These are phyloP conservation scores for Ceratocystis variospora DNA, from an alignment of 2,329 filamentous ascomycete species.

Conservation along the genomic window DNA sequence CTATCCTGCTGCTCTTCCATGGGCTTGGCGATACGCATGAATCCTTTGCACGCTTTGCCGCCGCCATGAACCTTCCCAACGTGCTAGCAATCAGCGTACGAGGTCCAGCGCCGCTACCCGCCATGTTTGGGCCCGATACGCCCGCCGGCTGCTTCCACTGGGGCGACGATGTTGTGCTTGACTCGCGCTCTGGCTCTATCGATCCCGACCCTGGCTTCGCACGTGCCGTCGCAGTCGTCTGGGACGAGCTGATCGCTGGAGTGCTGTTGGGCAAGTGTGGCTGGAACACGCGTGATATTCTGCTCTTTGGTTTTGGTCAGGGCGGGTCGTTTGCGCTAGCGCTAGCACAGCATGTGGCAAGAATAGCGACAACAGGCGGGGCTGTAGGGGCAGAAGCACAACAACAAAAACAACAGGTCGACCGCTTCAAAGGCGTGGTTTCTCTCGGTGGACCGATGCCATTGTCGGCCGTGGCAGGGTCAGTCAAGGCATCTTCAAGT, in stretches of 20 bases:
- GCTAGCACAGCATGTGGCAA: conserved; percentile 30
- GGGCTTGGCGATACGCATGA: conserved; percentile 64
- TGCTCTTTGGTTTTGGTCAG: conserved; percentile 55
- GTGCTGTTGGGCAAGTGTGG: conserved; percentile 43
- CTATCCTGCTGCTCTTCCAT: conserved; percentile 70
- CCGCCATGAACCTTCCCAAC: conserved; percentile 58
- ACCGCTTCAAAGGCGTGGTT: conserved; percentile 42
- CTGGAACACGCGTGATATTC: conserved; percentile 44
- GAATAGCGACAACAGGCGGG: conserved; percentile 1
- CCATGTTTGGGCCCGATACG: conserved; percentile 41
- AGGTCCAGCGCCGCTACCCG: conserved; percentile 54
- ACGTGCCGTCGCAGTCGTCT: conserved; percentile 34
- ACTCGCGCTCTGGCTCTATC: conserved; percentile 36
- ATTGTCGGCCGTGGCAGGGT: conserved; percentile 33
- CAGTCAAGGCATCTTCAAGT: conserved; percentile 47
- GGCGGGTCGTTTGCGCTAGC: conserved; percentile 50
- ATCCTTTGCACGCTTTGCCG: conserved; percentile 56
- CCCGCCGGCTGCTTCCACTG: conserved; percentile 40
- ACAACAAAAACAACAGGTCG: neutral
- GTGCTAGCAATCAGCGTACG: conserved; percentile 63
- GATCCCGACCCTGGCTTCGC: conserved; percentile 50
- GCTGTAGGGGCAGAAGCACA: neutral
- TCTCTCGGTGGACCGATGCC: conserved; percentile 50
- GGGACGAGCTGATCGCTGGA: conserved; percentile 37
- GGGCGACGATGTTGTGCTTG: conserved; percentile 51